Percentiles rank a stretch among this genome's conserved stretches.
Evolutionary conservation across 2,329 filamentous ascomycete species (phyloP).

Genomic region (Bertia moriformis): DNA sequence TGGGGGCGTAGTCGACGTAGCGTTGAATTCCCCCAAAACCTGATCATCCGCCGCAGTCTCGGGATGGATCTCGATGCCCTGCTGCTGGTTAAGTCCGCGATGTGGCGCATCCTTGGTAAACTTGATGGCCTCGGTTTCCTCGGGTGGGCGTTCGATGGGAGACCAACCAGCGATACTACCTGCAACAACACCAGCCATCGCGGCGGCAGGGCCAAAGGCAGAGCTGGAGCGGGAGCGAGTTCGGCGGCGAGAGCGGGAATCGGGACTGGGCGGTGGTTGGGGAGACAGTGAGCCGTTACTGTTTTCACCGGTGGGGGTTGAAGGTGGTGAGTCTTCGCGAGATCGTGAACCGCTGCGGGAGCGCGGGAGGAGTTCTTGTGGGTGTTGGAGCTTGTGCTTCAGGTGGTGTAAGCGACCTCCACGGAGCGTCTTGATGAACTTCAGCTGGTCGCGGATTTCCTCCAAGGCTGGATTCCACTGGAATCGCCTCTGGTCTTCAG

Average conservation of each 20-base stretch:
- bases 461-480: constrained; percentile 46
- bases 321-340: constrained; percentile 28
- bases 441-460: constrained; percentile 48
- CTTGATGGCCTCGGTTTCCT: constrained; percentile 6
- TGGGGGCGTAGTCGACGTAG: constrained; percentile 15
- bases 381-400: constrained; percentile 46
- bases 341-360: constrained; percentile 24
- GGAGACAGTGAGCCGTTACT: constrained; percentile 12
- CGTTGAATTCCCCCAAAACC: constrained; percentile 13
- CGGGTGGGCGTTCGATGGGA: constrained; percentile 12
- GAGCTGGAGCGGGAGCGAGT: constrained; percentile 44
- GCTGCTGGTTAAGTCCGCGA: constrained; percentile 9
- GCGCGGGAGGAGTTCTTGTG: constrained; percentile 28
- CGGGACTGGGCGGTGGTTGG: constrained; percentile 33
- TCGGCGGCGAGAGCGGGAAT: constrained; percentile 28
- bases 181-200: constrained; percentile 53
- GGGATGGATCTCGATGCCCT: constrained; percentile 22
- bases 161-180: constrained; percentile 52
- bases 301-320: constrained; percentile 35
- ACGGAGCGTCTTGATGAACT: constrained; percentile 47
- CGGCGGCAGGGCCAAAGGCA: constrained; percentile 40
- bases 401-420: constrained; percentile 45
- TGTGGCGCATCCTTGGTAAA: constrained; percentile 4
- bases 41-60: constrained; percentile 23
- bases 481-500: constrained; percentile 25